Base-by-base conservation (phyloP, 2,329 filamentous ascomycete species). In the Phaeosphaeriaceae sp. region DNA sequence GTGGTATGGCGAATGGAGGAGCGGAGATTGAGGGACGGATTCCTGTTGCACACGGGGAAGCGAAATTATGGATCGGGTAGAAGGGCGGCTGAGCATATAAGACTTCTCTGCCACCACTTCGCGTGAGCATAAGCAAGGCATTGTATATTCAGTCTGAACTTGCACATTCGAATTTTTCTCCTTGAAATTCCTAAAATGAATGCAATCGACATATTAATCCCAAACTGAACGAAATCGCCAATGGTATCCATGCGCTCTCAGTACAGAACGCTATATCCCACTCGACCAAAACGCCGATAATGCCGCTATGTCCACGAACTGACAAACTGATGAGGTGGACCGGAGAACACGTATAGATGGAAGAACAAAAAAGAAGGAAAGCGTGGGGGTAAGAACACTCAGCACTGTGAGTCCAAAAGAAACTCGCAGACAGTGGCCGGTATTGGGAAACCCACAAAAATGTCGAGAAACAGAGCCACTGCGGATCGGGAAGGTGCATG, bases 301-400 rank as follows among this genome's bases (percentile, higher is more conserved):
- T 47, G 45, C 45, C 45, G 45, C 45, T 47, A n/a, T 47, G 17
- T 47, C 44, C 45, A n/a, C 15, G 15, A 47, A 47, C 17, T 47
- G 17, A 47, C 45, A 25, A 47, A 24, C 27, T 47, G 10, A n/a
- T 25, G 22, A 19, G 9, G 6, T 17, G 1, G 22, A 13, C 17
- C 17, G 3, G 22, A 15, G 11, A 27, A 47, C 21, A 47, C 21
- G 45, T n/a, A 25, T 47, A 22, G 10, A 27, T 17, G 13, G 21
- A 24, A n/a, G n/a, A n/a, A n/a, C n/a, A 41, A 15, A 41, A 15
- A 15, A 17, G 17, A 19, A 41, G 5, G 36, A 6, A 15, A 41
- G n/a, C n/a, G 36, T 41, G 36, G 13, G 7, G 41, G 41, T 7
- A 15, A 19, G n/a, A 44, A 11, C 25, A 31, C 25, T 6, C 25